A percentile compares a stretch with the other conserved stretches of the same genome.
phyloP scores from a whole-genome alignment of 345 rosid species.

The Limnanthes douglasii region DNA sequence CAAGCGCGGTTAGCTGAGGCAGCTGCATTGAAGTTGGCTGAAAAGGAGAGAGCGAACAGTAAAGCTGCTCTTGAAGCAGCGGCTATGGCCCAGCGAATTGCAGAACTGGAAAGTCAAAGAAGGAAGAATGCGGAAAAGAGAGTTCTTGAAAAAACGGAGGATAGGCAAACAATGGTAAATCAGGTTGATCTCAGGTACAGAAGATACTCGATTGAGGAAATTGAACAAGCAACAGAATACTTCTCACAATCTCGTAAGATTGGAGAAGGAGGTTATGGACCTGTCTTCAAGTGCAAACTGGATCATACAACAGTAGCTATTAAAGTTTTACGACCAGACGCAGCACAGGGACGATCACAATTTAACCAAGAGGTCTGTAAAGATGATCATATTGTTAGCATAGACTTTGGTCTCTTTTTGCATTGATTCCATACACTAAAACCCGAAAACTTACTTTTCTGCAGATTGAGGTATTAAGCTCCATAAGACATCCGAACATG shows the following conservation, averaged over 20 bases:
- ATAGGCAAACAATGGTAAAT: constrained; percentile 14
- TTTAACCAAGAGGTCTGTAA: constrained; percentile 92
- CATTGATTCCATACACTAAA: not conserved
- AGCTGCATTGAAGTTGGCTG: constrained; percentile 31
- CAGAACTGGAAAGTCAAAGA: constrained; percentile 43
- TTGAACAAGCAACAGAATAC: constrained; percentile 59
- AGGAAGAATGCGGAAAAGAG: constrained; percentile 19
- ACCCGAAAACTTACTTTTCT: not conserved
- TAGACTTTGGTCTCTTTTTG: constrained; percentile 2
- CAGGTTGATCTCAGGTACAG: constrained; percentile 33
- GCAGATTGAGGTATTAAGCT: constrained; percentile 82
- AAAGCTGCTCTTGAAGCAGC: constrained; percentile 58
- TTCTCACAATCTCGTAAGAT: constrained; percentile 40
- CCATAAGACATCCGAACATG: constrained; percentile 94
- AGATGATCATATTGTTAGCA: constrained; percentile 2
- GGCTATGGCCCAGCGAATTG: constrained; percentile 45
- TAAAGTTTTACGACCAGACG: constrained; percentile 81
- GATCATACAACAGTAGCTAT: constrained; percentile 83
- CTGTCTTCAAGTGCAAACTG: constrained; percentile 64
- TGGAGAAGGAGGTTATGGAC: constrained; percentile 97
- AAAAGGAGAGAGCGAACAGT: constrained; percentile 45
- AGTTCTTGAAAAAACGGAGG: constrained; percentile 29
- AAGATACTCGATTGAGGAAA: constrained; percentile 61
- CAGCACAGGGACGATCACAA: constrained; percentile 89
- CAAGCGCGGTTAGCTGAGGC: constrained; percentile 52